A percentile compares a stretch with the other conserved stretches of the same genome.
phyloP scores from a whole-genome alignment of 2,329 filamentous ascomycete species.

The Drechslerella coelobrocha region DNA sequence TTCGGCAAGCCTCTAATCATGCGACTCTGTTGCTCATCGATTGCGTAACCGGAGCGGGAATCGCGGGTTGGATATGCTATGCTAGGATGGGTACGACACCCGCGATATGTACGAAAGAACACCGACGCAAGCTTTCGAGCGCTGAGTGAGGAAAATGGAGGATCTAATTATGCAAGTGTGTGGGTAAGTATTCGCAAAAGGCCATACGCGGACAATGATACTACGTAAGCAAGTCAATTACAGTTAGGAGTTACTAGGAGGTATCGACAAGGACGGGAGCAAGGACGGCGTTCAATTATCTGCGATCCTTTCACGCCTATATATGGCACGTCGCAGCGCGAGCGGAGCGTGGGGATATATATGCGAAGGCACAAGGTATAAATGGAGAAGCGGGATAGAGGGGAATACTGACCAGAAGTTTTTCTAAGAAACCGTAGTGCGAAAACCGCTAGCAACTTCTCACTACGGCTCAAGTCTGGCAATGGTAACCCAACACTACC shows the following conservation, averaged over 20 bases:
- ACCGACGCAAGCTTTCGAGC: conserved; percentile 11
- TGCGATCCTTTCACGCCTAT: conserved; percentile 17
- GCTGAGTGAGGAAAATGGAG: conserved; percentile 31
- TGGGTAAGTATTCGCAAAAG: conserved; percentile 26
- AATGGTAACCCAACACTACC: background rate
- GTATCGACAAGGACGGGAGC: background rate
- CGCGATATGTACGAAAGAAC: conserved; percentile 21
- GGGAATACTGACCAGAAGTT: conserved; percentile 31
- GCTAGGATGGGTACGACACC: conserved; percentile 19
- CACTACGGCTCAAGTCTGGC: conserved; percentile 9
- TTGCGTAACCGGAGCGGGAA: conserved; percentile 27
- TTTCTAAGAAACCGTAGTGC: conserved; percentile 24
- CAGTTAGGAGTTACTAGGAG: conserved; percentile 13
- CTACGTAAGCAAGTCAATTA: background rate
- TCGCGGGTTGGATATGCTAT: conserved; percentile 7
- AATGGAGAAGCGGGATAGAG: conserved; percentile 20
- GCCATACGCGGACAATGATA: conserved; percentile 11
- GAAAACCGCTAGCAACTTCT: conserved; percentile 11
- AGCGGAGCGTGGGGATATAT: conserved; percentile 16
- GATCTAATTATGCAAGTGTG: conserved; percentile 26
- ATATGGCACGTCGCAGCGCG: conserved; percentile 3
- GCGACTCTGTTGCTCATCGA: conserved; percentile 22
- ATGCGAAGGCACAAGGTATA: conserved; percentile 35
- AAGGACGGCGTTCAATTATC: conserved; percentile 14
- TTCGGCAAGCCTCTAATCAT: conserved; percentile 15